Conservation (phyloP, 108 stramenopile species). For the Skeletonema tropicum region DNA sequence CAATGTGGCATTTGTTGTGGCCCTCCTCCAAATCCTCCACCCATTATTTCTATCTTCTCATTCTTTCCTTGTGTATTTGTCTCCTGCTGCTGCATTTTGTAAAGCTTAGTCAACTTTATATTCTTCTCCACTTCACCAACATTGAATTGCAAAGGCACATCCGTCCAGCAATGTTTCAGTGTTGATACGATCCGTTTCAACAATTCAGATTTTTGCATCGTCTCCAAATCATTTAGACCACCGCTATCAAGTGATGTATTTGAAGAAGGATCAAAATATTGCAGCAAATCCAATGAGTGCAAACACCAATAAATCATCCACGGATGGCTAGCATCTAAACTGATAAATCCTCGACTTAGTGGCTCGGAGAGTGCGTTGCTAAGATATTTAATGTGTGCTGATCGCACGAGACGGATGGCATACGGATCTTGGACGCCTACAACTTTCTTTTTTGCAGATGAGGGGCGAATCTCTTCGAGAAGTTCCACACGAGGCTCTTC, state of each 20-base stretch:
- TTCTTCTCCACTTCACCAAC: slow-evolving; percentile 17
- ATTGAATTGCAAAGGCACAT: slow-evolving; percentile 18
- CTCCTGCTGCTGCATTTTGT: slow-evolving; percentile 14
- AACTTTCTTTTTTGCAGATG: neutral
- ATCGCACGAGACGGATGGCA: slow-evolving; percentile 52
- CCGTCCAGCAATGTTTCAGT: slow-evolving; percentile 61
- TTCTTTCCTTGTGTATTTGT: neutral
- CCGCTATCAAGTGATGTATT: neutral
- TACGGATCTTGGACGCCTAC: slow-evolving; percentile 12
- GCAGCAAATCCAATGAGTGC: slow-evolving; percentile 91
- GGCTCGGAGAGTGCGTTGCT: slow-evolving; percentile 32
- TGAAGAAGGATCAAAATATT: slow-evolving; percentile 40
- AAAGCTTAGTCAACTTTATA: slow-evolving; percentile 16
- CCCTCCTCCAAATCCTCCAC: slow-evolving; percentile 97
- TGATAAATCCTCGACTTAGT: slow-evolving; percentile 67
- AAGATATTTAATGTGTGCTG: slow-evolving; percentile 53
- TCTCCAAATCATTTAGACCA: slow-evolving; percentile 14
- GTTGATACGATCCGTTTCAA: slow-evolving; percentile 68
- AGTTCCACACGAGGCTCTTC: neutral
- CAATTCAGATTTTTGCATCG: slow-evolving; percentile 31
- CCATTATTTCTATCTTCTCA: slow-evolving; percentile 19
- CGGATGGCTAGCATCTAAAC: slow-evolving; percentile 93
- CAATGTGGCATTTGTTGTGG: slow-evolving; percentile 92
- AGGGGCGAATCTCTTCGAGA: neutral
- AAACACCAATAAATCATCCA: slow-evolving; percentile 98